Base-by-base conservation (phyloP, 202 grass and related monocot species). In the Bolboschoenoplectus hybrid region DNA sequence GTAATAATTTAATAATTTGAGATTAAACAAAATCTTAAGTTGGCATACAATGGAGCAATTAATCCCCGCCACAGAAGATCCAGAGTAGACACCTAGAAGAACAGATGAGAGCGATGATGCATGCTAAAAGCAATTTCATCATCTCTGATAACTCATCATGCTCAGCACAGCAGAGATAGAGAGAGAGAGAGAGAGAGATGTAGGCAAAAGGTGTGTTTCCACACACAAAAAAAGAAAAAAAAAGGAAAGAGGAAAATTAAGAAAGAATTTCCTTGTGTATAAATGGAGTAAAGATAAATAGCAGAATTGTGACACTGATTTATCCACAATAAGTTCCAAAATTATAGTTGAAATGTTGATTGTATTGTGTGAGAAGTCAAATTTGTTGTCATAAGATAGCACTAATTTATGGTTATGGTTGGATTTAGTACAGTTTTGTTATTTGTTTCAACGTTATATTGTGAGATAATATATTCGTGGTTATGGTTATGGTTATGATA, bases 141-240 rank as follows among this genome's bases (percentile, higher is more conserved):
- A 79, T 79, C 75, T 79, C 75, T 79, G 75, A 58, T 32, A 79
- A 56, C 75, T 79, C 75, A 79, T 79, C 75, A 79, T 79, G 75
- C 34, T 79, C 52, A 58, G n/a, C n/a, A 44, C n/a, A 74, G 35
- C 3, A 38, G 10, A 53, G 20, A 72, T 3, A 50, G 16, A 75
- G 9, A 57, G 17, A 72, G 8, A 43, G 67, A 71, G 41, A 53
- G 73, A 36, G 20, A 14, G 14, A 36, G 26, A 26, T 26, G 26
- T 26, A 26, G 26, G 10, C 20, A 38, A 36, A 74, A 50, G 3
- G 73, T 34, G 51, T 14, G 49, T 34, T 17, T 40, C 13, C 38
- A 43, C 67, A 43, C 26, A 26, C 26, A 26, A 26, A 40, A 7
- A 17, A n/a, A 69, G 36, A 16, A 7, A 2, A 1, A 10, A 34